Percentiles rank a stretch among this genome's conserved stretches.
phyloP scores from a whole-genome alignment of 176 grass and related monocot genomes.

The Chloris gayana region DNA sequence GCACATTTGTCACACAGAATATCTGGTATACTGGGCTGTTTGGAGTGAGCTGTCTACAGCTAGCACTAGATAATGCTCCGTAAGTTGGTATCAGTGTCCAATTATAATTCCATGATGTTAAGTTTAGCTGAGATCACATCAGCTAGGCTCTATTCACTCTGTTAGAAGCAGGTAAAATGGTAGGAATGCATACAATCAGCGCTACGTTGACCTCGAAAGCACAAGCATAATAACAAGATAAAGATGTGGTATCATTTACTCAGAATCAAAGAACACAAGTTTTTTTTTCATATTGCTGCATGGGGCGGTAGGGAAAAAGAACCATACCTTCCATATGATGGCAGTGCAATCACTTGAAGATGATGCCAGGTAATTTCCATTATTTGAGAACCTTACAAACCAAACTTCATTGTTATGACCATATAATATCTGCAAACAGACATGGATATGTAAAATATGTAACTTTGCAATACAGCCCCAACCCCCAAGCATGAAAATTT shows the following conservation, averaged over 20 bases:
- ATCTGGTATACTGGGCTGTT: background rate
- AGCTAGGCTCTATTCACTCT: background rate
- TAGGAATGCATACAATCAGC: background rate
- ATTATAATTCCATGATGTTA: slow-evolving; percentile 10
- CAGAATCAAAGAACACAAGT: slow-evolving; percentile 20
- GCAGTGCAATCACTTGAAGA: slow-evolving; percentile 94
- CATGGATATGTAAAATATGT: slow-evolving; percentile 49
- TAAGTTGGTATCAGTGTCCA: slow-evolving; percentile 8
- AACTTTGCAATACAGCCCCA: slow-evolving; percentile 32
- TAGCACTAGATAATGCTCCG: slow-evolving; percentile 15
- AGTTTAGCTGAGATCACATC: background rate
- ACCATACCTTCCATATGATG: slow-evolving; percentile 91
- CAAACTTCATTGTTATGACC: slow-evolving; percentile 97
- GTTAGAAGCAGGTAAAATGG: background rate
- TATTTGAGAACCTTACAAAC: slow-evolving; percentile 98
- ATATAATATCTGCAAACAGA: slow-evolving; percentile 84
- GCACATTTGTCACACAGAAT: background rate
- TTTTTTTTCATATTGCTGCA: background rate
- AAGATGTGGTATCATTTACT: slow-evolving; percentile 22
- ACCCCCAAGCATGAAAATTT: slow-evolving; percentile 37
- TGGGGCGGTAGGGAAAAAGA: background rate
- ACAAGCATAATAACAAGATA: slow-evolving; percentile 20
- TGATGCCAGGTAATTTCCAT: slow-evolving; percentile 86
- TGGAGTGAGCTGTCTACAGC: slow-evolving; percentile 13
- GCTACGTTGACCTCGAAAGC: slow-evolving; percentile 13